Conservation (phyloP, 1,284 basidiomycete species). For the Athelia psychrophila region DNA sequence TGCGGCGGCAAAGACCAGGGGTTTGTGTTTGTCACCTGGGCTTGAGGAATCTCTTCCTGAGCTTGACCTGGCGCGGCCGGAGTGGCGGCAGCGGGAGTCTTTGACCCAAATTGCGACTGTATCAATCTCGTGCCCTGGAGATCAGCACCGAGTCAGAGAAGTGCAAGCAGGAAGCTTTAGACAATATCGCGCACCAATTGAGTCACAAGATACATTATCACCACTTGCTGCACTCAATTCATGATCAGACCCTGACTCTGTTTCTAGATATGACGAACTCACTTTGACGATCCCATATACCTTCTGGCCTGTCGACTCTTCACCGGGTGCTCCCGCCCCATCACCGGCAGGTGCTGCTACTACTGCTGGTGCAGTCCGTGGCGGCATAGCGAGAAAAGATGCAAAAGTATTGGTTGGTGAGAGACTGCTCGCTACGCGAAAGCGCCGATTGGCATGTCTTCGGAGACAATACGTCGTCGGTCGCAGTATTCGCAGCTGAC, state of each 20-base stretch:
- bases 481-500: no score
- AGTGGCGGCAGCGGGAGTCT: constrained; percentile 23
- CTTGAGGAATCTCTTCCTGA: not conserved
- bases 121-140: constrained; percentile 27
- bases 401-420: not conserved
- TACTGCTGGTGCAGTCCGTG: not conserved
- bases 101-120: constrained; percentile 15
- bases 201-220: constrained; percentile 58
- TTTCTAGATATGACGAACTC: not conserved
- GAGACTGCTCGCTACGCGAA: not conserved
- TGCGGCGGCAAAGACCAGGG: constrained; percentile 50
- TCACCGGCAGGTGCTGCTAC: not conserved
- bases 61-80: constrained; percentile 19
- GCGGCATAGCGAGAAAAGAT: not conserved
- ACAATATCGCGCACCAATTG: constrained; percentile 50
- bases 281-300: not conserved
- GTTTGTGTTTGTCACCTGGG: constrained; percentile 18
- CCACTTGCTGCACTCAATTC: constrained; percentile 52
- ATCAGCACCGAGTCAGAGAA: constrained; percentile 27
- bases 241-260: not conserved
- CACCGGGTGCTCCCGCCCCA: not conserved
- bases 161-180: constrained; percentile 2
- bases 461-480: no score
- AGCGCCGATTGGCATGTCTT: no score
- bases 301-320: not conserved